A percentile compares a stretch with the other conserved stretches of the same genome.
Evolutionary conservation across 306 rosid species (phyloP).

Genomic region (Cicer cuneatum): DNA sequence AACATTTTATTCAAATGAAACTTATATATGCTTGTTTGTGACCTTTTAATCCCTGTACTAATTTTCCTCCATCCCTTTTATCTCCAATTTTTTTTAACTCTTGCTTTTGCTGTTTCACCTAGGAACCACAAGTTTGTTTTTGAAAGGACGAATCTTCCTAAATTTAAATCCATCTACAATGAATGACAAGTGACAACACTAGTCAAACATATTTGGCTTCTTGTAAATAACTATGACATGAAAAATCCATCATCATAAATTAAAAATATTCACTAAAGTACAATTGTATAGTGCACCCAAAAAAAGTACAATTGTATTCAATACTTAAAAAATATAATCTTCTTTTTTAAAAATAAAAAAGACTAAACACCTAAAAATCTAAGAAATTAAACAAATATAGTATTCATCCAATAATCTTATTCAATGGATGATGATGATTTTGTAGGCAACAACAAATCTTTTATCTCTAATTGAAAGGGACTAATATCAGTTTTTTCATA

Average conservation of each 20-base stretch:
- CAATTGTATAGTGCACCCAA: no score
- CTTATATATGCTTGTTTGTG: background rate
- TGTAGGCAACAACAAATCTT: background rate
- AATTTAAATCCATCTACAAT: background rate
- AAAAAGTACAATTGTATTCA: background rate
- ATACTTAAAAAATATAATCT: background rate
- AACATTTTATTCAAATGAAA: no score
- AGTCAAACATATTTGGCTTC: background rate
- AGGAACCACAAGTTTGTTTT: background rate
- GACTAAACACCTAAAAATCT: background rate
- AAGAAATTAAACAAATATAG: background rate
- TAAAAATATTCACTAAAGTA: background rate
- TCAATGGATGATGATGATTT: background rate
- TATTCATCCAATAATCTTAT: background rate
- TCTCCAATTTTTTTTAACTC: background rate
- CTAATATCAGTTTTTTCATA: constrained; percentile 40
- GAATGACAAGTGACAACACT: no score
- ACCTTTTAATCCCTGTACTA: background rate
- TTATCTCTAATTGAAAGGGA: constrained; percentile 33
- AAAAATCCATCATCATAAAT: constrained; percentile 11
- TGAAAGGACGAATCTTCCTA: background rate
- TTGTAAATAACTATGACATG: constrained; percentile 5
- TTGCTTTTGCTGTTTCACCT: background rate
- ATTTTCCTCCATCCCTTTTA: background rate
- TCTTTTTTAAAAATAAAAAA: background rate